Evolutionary conservation across 306 rosid species (phyloP), one percentile per base, ranked within the genome.

Genomic region (Fragaria ananassa): DNA sequence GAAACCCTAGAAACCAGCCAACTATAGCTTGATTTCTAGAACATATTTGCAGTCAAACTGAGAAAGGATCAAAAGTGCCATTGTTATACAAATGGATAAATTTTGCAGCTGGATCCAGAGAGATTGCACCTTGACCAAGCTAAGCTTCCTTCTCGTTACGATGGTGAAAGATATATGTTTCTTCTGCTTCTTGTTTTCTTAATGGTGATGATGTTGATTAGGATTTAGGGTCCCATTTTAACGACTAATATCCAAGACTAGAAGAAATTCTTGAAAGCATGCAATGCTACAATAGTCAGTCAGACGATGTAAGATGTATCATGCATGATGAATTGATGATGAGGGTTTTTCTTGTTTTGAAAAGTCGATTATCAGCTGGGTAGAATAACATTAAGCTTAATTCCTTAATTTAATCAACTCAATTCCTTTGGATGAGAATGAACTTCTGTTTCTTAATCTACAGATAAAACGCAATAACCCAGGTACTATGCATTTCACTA

Each of bases 321-420:
- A 47, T 29, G 61, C 46, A 47, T 31, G 35, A 42, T n/a, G n/a
- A n/a, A n/a, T n/a, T n/a, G n/a, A n/a, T 71, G 75, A 71, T 13
- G 62, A 3, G 6, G 44, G 10, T 13, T 14, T 6, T 13, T 31
- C 18, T 47, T 60, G 17, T 23, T 58, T 58, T 10, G 15, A 4
- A 23, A 23, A n/a, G 17, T 58, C 17, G 60, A 53, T 51, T 6
- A 18, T 47, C 53, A 18, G 25, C 8, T n/a, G 0, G 25, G 60
- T 54, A 54, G 25, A 53, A 19, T 53, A 19, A 11, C 58, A 54
- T n/a, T n/a, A 54, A 7, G 27, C 29, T 54, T n/a, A 1, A 42
- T 42, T 10, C 46, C 46, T 42, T 42, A n/a, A n/a, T 56, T 8
- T 9, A 54, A 54, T 54, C 27, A 7, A 54, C 11, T 54, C 27